Conservation (phyloP, 2,329 filamentous ascomycete species). For the Westerdykella aurantiaca region DNA sequence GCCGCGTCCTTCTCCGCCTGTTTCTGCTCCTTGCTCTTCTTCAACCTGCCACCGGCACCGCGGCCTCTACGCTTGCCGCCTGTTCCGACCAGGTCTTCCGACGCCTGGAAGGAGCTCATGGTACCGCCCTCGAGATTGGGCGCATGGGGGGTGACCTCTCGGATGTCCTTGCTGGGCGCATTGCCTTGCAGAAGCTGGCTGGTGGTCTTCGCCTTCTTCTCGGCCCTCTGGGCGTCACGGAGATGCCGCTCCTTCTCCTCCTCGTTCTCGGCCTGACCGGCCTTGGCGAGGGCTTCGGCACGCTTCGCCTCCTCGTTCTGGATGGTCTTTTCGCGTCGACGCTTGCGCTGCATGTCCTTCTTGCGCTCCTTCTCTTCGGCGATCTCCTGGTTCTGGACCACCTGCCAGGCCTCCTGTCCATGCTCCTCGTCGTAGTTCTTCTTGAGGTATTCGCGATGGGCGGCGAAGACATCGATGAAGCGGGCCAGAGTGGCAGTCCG, state of each 20-base stretch:
- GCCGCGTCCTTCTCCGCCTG: constrained; percentile 68
- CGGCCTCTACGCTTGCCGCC: constrained; percentile 50
- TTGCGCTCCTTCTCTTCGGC: constrained; percentile 97
- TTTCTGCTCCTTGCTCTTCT: constrained; percentile 79
- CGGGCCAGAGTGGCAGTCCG: constrained; percentile 51
- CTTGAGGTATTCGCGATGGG: constrained; percentile 65
- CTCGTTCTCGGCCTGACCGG: constrained; percentile 73
- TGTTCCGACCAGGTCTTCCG: constrained; percentile 44
- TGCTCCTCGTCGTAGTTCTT: constrained; percentile 70
- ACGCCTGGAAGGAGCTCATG: constrained; percentile 76
- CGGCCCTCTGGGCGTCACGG: constrained; percentile 79
- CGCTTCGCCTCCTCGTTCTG: constrained; percentile 84
- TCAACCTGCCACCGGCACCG: constrained; percentile 57
- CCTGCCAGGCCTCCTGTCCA: constrained; percentile 73
- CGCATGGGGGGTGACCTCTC: constrained; percentile 65
- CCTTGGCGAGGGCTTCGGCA: constrained; percentile 69
- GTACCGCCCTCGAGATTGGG: constrained; percentile 79
- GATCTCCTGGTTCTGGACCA: constrained; percentile 85
- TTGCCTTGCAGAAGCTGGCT: constrained; percentile 82
- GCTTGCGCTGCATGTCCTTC: constrained; percentile 98
- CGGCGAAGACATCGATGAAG: constrained; percentile 55
- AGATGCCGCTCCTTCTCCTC: constrained; percentile 74
- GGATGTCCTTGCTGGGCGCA: constrained; percentile 65
- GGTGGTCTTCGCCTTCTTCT: constrained; percentile 88
- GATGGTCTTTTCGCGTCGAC: constrained; percentile 87